Evolutionary conservation across 176 grass and related monocot genomes (phyloP), one percentile per base, ranked within the genome.

Genomic region (Cenchrus americanus): DNA sequence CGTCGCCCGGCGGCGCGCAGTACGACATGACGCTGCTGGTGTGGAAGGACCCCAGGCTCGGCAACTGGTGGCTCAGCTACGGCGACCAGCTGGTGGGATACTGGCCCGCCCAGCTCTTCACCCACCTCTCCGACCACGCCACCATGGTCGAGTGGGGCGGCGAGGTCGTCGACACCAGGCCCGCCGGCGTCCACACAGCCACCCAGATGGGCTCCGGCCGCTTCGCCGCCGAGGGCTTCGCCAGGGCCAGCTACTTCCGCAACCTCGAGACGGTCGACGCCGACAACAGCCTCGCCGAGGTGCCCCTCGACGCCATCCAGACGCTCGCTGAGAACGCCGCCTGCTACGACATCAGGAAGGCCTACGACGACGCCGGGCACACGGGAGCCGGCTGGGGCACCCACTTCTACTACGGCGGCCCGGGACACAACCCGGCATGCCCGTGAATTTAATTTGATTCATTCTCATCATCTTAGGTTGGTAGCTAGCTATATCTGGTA

Each of bases 11-110:
- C 8, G 88, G 92, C 65, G 50, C 75, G 32, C 95, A 98, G 71
- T 98, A 77, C 87, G 95, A 98, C 81, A 93, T 98, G 74, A 90
- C 92, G 47, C 88, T 98, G 51, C 95, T 98, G 62, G n/a, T 98
- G n/a, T 98, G 95, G 95, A 98, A 98, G 95, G 95, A 98, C 79
- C 95, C 95, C 6, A 98, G 87, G 73, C 58, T 98, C 3, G 95
- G 95, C 46, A 95, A 98, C 81, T 98, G 95, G 95, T 98, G 95
- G 95, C 86, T 98, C 75, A 93, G 95, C 84, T 98, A 91, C 78
- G 95, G 92, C 0, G 89, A 72, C 77, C 71, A 80, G 79, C 90
- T 98, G 0, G 95, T 98, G 2, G 95, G 95, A 5, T 98, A 98
- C 85, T 98, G 95, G 95, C 95, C 95, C 5, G 90, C 90, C 8